Evolutionary conservation across 371 early-diverging fungal species (phyloP).

Genomic region (Mucor ambiguus): DNA sequence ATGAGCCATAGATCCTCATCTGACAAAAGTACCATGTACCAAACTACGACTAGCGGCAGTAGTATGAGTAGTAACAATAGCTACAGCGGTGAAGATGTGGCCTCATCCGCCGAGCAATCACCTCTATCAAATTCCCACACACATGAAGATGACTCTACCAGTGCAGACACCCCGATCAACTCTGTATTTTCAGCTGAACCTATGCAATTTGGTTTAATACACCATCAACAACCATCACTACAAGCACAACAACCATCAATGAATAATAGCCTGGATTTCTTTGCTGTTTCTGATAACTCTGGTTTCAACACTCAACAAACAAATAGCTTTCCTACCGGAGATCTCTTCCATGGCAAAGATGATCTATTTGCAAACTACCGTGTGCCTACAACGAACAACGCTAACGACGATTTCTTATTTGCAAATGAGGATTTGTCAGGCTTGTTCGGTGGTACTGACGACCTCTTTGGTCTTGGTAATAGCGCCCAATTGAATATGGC

Average conservation of each 20-base stretch:
- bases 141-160: slow-evolving; percentile 26
- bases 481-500: slow-evolving; percentile 12
- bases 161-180: slow-evolving; percentile 14
- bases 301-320: background rate
- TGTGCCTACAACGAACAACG: slow-evolving; percentile 11
- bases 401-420: slow-evolving; percentile 24
- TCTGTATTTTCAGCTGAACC: slow-evolving; percentile 13
- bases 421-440: slow-evolving; percentile 29
- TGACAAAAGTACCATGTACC: background rate
- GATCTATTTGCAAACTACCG: slow-evolving; percentile 36
- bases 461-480: slow-evolving; percentile 27
- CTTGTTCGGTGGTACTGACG: slow-evolving; percentile 34
- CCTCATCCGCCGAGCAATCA: slow-evolving; percentile 20
- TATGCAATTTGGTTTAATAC: slow-evolving; percentile 23
- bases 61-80: slow-evolving; percentile 24
- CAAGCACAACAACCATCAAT: background rate
- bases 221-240: background rate
- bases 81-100: slow-evolving; percentile 24
- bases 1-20: background rate
- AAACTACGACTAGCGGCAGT: slow-evolving; percentile 13
- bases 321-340: slow-evolving; percentile 5
- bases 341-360: slow-evolving; percentile 39
- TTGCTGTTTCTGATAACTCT: slow-evolving; percentile 14
- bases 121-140: slow-evolving; percentile 19
- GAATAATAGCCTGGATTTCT: background rate